Base-by-base conservation (phyloP, 1,284 basidiomycete species). In the Malassezia cuniculi region DNA sequence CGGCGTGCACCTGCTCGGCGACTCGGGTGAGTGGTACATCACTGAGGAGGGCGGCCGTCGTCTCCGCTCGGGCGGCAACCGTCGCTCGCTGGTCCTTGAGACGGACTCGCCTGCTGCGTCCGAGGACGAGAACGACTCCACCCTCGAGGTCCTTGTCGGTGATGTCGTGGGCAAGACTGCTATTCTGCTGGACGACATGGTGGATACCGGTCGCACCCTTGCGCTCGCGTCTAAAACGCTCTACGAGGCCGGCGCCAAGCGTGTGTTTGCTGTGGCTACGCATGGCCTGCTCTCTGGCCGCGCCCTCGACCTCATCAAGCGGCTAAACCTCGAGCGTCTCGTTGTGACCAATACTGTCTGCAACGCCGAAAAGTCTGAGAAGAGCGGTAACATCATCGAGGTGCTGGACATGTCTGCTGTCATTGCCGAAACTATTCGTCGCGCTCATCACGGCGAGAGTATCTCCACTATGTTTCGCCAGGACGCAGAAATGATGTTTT, bases 111-210 rank as follows among this genome's bases (percentile, higher is more conserved):
- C n/a, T n/a, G n/a, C n/a, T n/a, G 56, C 52, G 11, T 48, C 48
- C 17, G 60, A 59, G 22, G 59, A 64, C 39, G 73, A 74, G 36
- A 57, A 50, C 39, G 53, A 61, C 28, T 45, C 53, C 8, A 71
- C 70, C 54, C 90, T 95, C 85, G 87, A 97, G 67, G 75, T 97
- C 39, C 74, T 97, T 25, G 90, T 97, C 36, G 90, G 90, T n/a
- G 85, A 95, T 66, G 90, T 97, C 47, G 76, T 75, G 56, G 86
- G 82, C 70, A 89, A 89, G 73, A 82, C 81, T 1, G 87, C 85
- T 20, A 90, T 97, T 59, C 74, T 97, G 34, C 81, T 97, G 20
- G 90, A 97, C 68, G 90, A 97, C 67, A 95, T 97, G 86, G 81
- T 94, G 63, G 93, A 97, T 69, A 87, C 85, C 5, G 90, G 89